Base-by-base conservation (phyloP, 148 eudicot genomes). In the Rhododendron ferrugineum region DNA sequence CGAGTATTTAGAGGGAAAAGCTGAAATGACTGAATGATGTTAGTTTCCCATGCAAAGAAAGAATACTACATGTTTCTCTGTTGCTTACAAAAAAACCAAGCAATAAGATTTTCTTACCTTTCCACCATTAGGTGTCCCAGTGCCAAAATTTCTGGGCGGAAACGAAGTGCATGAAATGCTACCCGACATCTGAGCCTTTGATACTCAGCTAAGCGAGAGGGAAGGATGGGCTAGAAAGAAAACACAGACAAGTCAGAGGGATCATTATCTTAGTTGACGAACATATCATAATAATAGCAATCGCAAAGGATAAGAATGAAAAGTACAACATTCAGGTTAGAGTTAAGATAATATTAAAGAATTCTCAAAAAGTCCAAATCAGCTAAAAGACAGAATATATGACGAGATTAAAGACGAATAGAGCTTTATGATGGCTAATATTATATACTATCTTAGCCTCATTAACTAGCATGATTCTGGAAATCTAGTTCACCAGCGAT, bases 131-230 rank as follows among this genome's bases (percentile, higher is more conserved):
- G 87, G 75, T 87, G 92, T 81, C 95, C 99, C 87, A 94, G 91
- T 75, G 90, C 90, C 79, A 88, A 80, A 89, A 97, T 93, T 88
- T 93, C 96, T 83, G 93, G 87, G 64, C 99, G 97, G 82, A 97
- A 97, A 70, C 74, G 94, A 87, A 97, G 95, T 49, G 98, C 99
- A 77, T 95, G 95, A 92, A 94, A 97, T 85, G 98, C 96, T 81
- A 93, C 98, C 87, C 99, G 94, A 87, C 99, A 97, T 92, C 98
- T 92, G 77, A 97, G 98, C 92, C 99, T 94, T 81, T 95, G 98
- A 87, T 91, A 92, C 90, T 97, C 99, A 15, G 84, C 93, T 91
- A 94, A 90, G 90, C 90, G 90, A 72, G 93, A 87, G 82, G 97
- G 93, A 85, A 97, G 99, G 77, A 87, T 86, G 85, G 92, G 85